These are phyloP conservation scores for Lagenidium giganteum DNA, from an alignment of 352 stramenopile species.

Conservation along the genomic window DNA sequence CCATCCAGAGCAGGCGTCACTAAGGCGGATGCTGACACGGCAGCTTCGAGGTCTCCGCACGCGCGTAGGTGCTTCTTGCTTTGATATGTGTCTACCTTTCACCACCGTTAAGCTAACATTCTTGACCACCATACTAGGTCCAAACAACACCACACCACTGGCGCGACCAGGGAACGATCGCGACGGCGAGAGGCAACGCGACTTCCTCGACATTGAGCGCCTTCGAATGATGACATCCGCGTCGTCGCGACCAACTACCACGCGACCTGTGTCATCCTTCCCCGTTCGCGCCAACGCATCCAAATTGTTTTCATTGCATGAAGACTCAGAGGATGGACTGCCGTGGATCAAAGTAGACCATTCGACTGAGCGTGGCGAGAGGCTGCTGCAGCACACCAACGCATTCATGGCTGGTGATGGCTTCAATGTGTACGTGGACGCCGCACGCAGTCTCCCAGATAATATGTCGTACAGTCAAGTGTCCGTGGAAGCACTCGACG, in stretches of 20 bases:
- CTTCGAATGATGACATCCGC: conserved; percentile 21
- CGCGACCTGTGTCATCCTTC: conserved; percentile 19
- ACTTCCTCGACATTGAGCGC: conserved; percentile 29
- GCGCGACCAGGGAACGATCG: no score
- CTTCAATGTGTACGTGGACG: conserved; percentile 81
- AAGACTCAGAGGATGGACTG: conserved; percentile 7
- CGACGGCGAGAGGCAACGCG: no score
- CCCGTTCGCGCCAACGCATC: conserved; percentile 7
- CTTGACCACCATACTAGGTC: no score
- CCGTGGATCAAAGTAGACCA: conserved; percentile 43
- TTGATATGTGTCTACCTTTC: no score
- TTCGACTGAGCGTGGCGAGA: conserved; percentile 15
- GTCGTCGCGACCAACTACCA: conserved; percentile 25
- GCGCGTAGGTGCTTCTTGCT: no score
- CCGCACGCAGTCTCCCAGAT: conserved; percentile 66
- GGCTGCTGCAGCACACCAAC: conserved; percentile 14
- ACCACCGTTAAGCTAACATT: no score
- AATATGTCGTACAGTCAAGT: conserved; percentile 66
- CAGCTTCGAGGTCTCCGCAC: no score
- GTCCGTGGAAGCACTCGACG: conserved; percentile 51
- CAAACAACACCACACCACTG: no score
- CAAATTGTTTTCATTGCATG: conserved; percentile 18
- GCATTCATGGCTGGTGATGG: conserved; percentile 60
- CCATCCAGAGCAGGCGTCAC: no score
- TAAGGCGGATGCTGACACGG: no score